Evolutionary conservation across 176 grass and related monocot species (phyloP).

Genomic region (Tillandsia fasciculata): DNA sequence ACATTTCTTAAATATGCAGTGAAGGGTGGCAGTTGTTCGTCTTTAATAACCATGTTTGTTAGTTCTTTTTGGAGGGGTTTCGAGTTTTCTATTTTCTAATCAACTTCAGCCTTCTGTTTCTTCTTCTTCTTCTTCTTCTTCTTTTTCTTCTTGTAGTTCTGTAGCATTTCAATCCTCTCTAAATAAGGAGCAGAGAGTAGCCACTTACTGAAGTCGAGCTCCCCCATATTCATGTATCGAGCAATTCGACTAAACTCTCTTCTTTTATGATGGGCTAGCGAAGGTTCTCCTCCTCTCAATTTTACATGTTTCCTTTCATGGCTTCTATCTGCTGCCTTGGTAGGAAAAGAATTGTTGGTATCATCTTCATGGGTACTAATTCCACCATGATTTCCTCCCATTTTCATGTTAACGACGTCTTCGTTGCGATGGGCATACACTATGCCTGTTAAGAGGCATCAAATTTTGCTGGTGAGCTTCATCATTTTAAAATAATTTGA

Average conservation of each 20-base stretch:
- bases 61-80: background rate
- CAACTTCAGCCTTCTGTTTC: conserved; percentile 5
- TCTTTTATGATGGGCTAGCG: conserved; percentile 44
- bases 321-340: conserved; percentile 16
- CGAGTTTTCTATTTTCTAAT: background rate
- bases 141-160: conserved; percentile 59
- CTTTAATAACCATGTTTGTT: background rate
- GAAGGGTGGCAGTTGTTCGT: no score
- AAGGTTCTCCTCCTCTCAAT: conserved; percentile 11
- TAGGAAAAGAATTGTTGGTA: conserved; percentile 3
- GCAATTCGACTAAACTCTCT: conserved; percentile 62
- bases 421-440: conserved; percentile 91
- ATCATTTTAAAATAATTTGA: background rate
- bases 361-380: conserved; percentile 2
- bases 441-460: conserved; percentile 41
- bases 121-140: conserved; percentile 32
- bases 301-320: conserved; percentile 10
- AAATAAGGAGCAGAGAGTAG: conserved; percentile 47
- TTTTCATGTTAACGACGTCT: conserved; percentile 59
- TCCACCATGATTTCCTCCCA: conserved; percentile 5
- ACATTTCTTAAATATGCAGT: no score
- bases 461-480: conserved; percentile 6
- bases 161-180: conserved; percentile 38
- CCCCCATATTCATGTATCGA: conserved; percentile 52
- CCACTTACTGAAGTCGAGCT: conserved; percentile 81